Conservation (phyloP, 2,329 filamentous ascomycete genomes). For the Huntiella decipiens region DNA sequence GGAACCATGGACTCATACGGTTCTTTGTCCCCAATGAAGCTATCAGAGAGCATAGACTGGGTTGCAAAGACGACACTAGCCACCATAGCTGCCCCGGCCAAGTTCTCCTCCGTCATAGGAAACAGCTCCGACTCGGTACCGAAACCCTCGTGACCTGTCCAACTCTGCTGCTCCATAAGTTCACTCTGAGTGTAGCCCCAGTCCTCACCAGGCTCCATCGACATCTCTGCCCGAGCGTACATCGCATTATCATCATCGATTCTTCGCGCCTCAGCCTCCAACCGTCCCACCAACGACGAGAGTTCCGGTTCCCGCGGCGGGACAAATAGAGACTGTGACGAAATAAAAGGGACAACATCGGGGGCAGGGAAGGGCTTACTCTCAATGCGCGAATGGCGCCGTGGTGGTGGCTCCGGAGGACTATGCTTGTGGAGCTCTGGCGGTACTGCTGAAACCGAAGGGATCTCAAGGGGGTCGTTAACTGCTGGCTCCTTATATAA, state of each 20-base stretch:
- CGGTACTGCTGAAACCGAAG: background rate
- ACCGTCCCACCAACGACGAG: background rate
- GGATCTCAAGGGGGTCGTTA: background rate
- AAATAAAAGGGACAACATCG: too few relatives aligned
- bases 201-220: background rate
- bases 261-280: background rate
- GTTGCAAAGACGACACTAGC: constrained; percentile 10
- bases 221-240: background rate
- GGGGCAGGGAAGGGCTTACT: constrained; percentile 4
- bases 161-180: background rate
- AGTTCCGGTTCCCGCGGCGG: background rate
- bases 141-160: too few relatives aligned
- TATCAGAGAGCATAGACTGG: constrained; percentile 9
- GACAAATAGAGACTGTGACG: too few relatives aligned
- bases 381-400: background rate
- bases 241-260: constrained; percentile 3
- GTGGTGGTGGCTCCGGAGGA: background rate
- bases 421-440: background rate
- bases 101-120: background rate
- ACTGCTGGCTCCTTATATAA: too few relatives aligned
- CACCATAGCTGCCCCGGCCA: constrained; percentile 10
- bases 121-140: background rate
- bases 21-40: background rate
- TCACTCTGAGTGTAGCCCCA: background rate
- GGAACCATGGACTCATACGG: constrained; percentile 1